Evolutionary conservation across 495 filamentous ascomycete genomes (phyloP).

Genomic region (Aspergillus baeticus): DNA sequence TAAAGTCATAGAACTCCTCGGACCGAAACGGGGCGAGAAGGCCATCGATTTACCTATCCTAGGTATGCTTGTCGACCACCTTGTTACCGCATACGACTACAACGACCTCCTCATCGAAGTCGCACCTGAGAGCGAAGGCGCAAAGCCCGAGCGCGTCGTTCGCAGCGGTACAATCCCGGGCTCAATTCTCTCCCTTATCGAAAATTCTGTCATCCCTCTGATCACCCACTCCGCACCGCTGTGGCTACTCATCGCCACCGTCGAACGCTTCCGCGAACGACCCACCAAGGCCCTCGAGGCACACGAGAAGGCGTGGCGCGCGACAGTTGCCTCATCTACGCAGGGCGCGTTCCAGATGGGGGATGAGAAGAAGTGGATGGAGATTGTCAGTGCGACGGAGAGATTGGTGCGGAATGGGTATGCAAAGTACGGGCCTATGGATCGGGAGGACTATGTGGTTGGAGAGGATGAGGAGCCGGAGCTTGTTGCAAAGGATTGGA

Average conservation of each 20-base stretch:
- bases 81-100: slow-evolving; percentile 52
- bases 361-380: slow-evolving; percentile 47
- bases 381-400: slow-evolving; percentile 49
- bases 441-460: slow-evolving; percentile 32
- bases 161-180: slow-evolving; percentile 47
- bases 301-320: slow-evolving; percentile 87
- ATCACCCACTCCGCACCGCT: slow-evolving; percentile 76
- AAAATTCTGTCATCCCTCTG: slow-evolving; percentile 69
- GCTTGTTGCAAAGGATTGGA: slow-evolving; percentile 63
- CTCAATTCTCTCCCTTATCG: slow-evolving; percentile 68
- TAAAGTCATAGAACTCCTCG: slow-evolving; percentile 73
- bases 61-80: slow-evolving; percentile 66
- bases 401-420: slow-evolving; percentile 48
- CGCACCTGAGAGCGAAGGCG: neutral
- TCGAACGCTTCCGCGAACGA: slow-evolving; percentile 67
- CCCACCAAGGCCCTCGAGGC: slow-evolving; percentile 72
- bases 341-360: slow-evolving; percentile 50
- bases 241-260: slow-evolving; percentile 69
- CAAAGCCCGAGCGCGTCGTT: slow-evolving; percentile 24
- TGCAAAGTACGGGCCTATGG: slow-evolving; percentile 44
- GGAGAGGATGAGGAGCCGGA: slow-evolving; percentile 32
- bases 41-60: slow-evolving; percentile 75
- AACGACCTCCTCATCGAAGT: slow-evolving; percentile 31
- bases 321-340: slow-evolving; percentile 50
- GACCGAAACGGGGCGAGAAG: slow-evolving; percentile 64